These are phyloP conservation scores for Colletotrichum viniferum DNA, from an alignment of 2,329 filamentous ascomycete species.

Conservation along the genomic window DNA sequence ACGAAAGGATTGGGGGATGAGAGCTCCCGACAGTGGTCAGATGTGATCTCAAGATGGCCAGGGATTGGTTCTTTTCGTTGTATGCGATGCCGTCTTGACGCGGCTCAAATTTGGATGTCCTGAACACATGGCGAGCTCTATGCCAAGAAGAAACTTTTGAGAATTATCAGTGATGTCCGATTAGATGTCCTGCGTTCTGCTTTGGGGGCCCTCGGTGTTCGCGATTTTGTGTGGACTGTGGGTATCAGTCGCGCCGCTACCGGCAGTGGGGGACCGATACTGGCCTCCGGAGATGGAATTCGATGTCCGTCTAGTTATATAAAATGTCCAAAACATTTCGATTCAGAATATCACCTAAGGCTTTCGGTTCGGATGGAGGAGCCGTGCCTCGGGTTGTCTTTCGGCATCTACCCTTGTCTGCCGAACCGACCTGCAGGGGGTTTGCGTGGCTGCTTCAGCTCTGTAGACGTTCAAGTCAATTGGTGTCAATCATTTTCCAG, in stretches of 20 bases:
- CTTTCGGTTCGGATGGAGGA: not conserved
- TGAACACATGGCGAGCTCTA: not conserved
- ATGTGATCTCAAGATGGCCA: not conserved
- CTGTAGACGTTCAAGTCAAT: not conserved
- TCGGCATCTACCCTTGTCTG: not conserved
- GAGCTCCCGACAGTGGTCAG: not conserved
- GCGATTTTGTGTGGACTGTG: not conserved
- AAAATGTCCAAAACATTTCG: not conserved
- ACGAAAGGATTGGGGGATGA: not conserved
- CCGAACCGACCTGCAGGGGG: not conserved
- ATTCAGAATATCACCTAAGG: not conserved
- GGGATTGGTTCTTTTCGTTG: not conserved
- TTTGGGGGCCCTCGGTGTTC: not conserved
- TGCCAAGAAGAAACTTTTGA: not conserved
- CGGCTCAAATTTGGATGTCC: not conserved
- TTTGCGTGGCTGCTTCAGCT: not conserved
- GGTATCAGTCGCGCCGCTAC: not conserved
- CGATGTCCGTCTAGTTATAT: not conserved
- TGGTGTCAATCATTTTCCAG: not conserved
- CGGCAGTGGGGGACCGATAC: not conserved
- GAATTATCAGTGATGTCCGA: not conserved
- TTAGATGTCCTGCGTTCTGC: not conserved
- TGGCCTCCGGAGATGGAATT: not conserved
- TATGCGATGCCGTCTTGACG: not conserved
- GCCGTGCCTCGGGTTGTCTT: not conserved